These are phyloP conservation scores for Stephania yunnanensis DNA, from an alignment of 164 flowering plant species.

Conservation along the genomic window DNA sequence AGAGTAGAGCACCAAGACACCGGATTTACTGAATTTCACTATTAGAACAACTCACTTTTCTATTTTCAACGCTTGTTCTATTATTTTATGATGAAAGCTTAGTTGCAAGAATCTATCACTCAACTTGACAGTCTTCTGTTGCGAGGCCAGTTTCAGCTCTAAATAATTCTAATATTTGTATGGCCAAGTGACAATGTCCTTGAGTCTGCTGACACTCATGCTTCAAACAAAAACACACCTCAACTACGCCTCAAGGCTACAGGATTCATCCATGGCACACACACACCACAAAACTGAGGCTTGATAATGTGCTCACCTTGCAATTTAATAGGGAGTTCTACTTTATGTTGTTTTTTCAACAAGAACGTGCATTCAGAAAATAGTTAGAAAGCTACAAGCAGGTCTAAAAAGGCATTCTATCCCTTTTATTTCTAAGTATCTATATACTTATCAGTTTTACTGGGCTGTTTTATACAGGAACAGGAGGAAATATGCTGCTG, in stretches of 20 bases:
- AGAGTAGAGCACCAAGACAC: neutral
- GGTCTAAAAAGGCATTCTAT: neutral
- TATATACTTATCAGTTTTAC: too few species aligned
- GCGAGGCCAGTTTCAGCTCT: neutral
- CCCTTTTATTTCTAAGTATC: too few species aligned
- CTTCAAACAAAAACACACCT: neutral
- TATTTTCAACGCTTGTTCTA: neutral
- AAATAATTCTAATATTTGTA: neutral
- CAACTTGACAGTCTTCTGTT: neutral
- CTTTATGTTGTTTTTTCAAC: neutral
- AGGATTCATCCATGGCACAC: too few species aligned
- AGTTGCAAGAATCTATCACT: neutral
- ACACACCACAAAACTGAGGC: neutral
- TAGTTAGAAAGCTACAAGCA: neutral
- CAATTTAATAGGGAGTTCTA: neutral
- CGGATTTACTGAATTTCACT: neutral
- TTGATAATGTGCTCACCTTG: neutral
- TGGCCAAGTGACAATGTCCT: neutral
- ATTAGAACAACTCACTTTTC: neutral
- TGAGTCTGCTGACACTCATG: neutral
- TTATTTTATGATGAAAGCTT: neutral
- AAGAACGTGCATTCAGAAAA: neutral
- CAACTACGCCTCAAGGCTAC: too few species aligned
- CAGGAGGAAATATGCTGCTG: too few species aligned
- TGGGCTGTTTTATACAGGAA: too few species aligned